A percentile compares a stretch with the other conserved stretches of the same genome.
phyloP scores from a whole-genome alignment of 371 early-diverging fungal species.

The Mortierella sp. region DNA sequence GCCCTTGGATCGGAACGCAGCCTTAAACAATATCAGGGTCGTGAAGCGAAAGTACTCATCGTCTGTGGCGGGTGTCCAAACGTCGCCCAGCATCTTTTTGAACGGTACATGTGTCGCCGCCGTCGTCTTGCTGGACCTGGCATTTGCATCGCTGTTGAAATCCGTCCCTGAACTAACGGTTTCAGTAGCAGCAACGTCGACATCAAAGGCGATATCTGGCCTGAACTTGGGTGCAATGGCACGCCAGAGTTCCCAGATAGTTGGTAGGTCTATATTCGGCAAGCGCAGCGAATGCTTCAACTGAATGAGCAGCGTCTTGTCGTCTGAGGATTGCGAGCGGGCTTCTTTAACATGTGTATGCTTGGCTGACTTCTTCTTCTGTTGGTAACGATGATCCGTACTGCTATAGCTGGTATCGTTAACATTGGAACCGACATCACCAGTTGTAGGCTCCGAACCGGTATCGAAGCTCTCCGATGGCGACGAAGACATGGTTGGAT shows the following conservation, averaged over 20 bases:
- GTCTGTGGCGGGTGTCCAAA: slow-evolving; percentile 17
- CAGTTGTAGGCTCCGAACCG: background rate
- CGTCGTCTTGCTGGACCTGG: background rate
- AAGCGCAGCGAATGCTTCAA: slow-evolving; percentile 32
- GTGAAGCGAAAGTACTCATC: slow-evolving; percentile 27
- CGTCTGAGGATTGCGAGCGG: slow-evolving; percentile 19
- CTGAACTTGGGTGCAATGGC: slow-evolving; percentile 13
- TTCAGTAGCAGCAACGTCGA: background rate
- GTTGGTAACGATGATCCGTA: no score
- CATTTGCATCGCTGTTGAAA: no score
- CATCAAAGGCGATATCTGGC: background rate
- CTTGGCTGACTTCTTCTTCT: no score
- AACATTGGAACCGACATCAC: no score
- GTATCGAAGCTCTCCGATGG: background rate
- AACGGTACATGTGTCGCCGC: slow-evolving; percentile 30
- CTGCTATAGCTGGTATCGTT: no score
- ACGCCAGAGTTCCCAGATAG: slow-evolving; percentile 35
- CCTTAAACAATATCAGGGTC: slow-evolving; percentile 23
- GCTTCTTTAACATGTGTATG: no score
- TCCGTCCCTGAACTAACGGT: no score
- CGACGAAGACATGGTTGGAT: background rate
- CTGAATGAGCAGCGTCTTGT: slow-evolving; percentile 34
- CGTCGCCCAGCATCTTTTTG: slow-evolving; percentile 7
- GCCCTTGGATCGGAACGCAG: slow-evolving; percentile 24
- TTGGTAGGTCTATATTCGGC: slow-evolving; percentile 19